Base-by-base conservation (phyloP, 2,329 filamentous ascomycete genomes). In the Pseudodiploospora longispora region DNA sequence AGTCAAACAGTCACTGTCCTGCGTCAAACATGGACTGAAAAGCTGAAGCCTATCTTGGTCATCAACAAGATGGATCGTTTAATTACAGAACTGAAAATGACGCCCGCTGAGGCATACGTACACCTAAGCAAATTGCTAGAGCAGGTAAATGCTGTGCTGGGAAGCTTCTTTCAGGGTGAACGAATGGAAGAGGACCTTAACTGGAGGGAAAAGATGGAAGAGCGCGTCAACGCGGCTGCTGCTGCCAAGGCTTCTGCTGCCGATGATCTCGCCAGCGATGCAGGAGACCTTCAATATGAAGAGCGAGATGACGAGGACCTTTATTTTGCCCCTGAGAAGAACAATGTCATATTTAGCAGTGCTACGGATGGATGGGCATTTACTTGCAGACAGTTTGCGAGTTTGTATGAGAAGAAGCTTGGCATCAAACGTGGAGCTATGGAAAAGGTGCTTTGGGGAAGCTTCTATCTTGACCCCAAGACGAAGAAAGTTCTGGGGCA, bases 361-460 rank as follows among this genome's bases (percentile, higher is more conserved):
- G 93, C 93, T 47, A 85, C 95, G 45, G 93, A 98, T 60, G 93
- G 93, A n/a, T 98, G 93, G 93, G 93, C 93, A 3, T 98, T 98
- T 58, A 98, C 93, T 0, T 83, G 95, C 40, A 80, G 89, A 41
- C 93, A 98, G 57, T 98, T 98, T 61, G 90, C 93, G 12, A 80
- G 80, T 33, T 70, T 97, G 29, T 98, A 97, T 59, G 91, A 97
- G 66, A 95, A 90, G 71, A 98, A 98, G 64, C 76, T 98, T 6
- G 91, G 93, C 10, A 94, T 97, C 64, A 97, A 95, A 66, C 78
- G 90, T 38, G 81, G 80, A 28, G 68, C 87, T 1, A 76, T 98
- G 59, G 90, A 98, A 65, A 96, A 93, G 60, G 88, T 96, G 0
- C 74, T 98, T 0, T 98, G 93, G 93, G 93, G 93, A 38, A 91